Base-by-base conservation (phyloP, 2,329 filamentous ascomycete species). In the Aspergillus ibericus region DNA sequence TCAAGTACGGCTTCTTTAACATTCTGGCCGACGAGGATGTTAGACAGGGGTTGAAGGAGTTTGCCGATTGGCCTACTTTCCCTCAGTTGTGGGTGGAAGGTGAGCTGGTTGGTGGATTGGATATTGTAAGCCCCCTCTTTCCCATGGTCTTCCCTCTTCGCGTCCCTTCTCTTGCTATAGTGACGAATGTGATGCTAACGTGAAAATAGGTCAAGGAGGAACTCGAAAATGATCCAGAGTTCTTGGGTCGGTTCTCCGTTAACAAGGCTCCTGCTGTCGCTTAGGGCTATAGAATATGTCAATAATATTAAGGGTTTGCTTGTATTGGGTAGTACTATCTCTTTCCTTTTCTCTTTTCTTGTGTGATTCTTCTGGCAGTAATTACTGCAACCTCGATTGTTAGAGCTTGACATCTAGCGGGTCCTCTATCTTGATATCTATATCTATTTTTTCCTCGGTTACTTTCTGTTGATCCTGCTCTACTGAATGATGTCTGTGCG, bases 1-100 rank as follows among this genome's bases (percentile, higher is more conserved):
- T 99, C 60, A 92, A 96, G 74, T 99, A 98, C 75, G 95, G 95
- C 18, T 99, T 99, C 82, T 99, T 99, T 82, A 98, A 99, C 74
- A 99, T 99, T 64, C 78, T 99, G 68, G 95, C 95, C 63, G 95
- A 99, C 74, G 93, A 99, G 70, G 93, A 98, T 76, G 95, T 99
- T 49, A 85, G 95, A 61, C 93, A 98, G 79, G 95, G 95, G 0
- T 79, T 99, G 71, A 99, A 99, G 83, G 91, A 95, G 78, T 98
- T 88, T 75, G 92, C 92, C n/a, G 95, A 98, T 62, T 99, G 95
- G 95, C 95, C 95, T 9, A 99, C 95, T 0, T 99, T 92, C 77
- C 95, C 95, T 18, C 95, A 99, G 77, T 80, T 99, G 62, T 99
- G 93, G 88, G 86, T 96, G 12, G 85, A 88, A 60, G 93, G 95